A percentile compares a stretch with the other conserved stretches of the same genome.
Conservation (phyloP, 2,329 filamentous ascomycete genomes). For the Neopestalotiopsis rosae region DNA sequence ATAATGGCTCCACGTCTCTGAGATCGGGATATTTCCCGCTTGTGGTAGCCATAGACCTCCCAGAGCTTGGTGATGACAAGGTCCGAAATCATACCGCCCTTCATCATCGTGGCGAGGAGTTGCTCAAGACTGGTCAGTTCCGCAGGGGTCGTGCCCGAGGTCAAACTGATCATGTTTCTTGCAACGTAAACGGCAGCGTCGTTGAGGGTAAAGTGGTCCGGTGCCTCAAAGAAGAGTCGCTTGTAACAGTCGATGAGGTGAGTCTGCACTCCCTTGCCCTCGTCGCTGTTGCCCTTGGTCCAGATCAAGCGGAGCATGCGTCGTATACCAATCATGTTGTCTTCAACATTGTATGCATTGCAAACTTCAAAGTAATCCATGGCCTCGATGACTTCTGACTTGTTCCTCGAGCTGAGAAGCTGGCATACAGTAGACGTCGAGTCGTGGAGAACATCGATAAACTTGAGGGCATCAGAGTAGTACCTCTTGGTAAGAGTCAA, state of each 20-base stretch:
- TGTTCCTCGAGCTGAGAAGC: conserved; percentile 91
- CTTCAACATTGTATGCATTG: conserved; percentile 94
- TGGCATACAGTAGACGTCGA: conserved; percentile 84
- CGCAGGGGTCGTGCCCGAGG: conserved; percentile 91
- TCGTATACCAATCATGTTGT: conserved; percentile 89
- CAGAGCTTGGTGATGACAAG: conserved; percentile 90
- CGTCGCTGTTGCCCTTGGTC: conserved; percentile 99
- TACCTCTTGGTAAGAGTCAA: conserved; percentile 88
- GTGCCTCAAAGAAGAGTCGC: conserved; percentile 93
- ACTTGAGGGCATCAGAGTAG: conserved; percentile 90
- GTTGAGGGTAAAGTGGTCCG: conserved; percentile 84
- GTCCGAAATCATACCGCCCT: conserved; percentile 83
- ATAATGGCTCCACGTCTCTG: conserved; percentile 95
- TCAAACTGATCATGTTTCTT: conserved; percentile 98
- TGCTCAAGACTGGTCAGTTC: conserved; percentile 96
- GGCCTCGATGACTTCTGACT: conserved; percentile 97
- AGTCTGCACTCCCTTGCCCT: conserved; percentile 96
- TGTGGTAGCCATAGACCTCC: conserved; percentile 96
- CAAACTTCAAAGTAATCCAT: conserved; percentile 98
- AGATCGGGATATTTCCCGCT: conserved; percentile 87
- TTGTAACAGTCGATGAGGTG: conserved; percentile 98
- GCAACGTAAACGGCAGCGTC: conserved; percentile 95
- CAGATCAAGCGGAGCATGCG: conserved; percentile 97
- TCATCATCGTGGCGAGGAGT: conserved; percentile 97
- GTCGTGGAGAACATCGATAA: conserved; percentile 88